Base-by-base conservation (phyloP, 805 yeast species). In the Candida montana region DNA sequence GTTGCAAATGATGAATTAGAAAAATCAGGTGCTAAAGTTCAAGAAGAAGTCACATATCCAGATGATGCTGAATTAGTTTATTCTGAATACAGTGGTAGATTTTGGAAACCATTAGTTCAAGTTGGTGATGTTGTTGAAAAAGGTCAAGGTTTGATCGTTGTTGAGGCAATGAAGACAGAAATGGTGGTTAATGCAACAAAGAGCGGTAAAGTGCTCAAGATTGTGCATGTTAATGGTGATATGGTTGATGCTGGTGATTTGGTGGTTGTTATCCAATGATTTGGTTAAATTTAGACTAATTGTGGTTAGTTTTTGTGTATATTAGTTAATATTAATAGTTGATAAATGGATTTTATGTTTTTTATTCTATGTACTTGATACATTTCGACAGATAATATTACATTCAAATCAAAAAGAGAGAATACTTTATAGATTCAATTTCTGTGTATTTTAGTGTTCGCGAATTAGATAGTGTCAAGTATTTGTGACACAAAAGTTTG, bases 141-240 rank as follows among this genome's bases (percentile, higher is more conserved):
- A 35, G 95, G 90, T 27, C 91, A 87, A 53, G 88, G 88, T 5
- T 70, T 91, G 47, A 75, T 91, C 50, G 88, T 93, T 31, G 86
- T 91, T 40, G 99, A 91, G 64, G 98, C 99, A 41, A 91, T 91
- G 99, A 91, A 91, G 72, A 93, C 98, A 0, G 99, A 91, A 65
- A 91, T 91, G 97, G 75, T 79, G 38, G 95, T 91, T 28, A 70
- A 64, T 41, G 79, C 97, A 17, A 74, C 95, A 1, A 69, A 58
- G 42, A 68, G 69, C 18, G 95, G 95, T 54, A 83, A 76, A 57
- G 90, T 87, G 18, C 58, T 75, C 37, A 83, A 84, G 65, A 68
- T 87, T 34, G 63, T 79, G 44, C 96, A 88, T 61, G 71, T 73
- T 41, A 87, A 88, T 57, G 98, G 98, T 56, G 96, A 91, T 57